These are phyloP conservation scores for Grosmannia serpens DNA, from an alignment of 2,329 filamentous ascomycete genomes.

Conservation along the genomic window DNA sequence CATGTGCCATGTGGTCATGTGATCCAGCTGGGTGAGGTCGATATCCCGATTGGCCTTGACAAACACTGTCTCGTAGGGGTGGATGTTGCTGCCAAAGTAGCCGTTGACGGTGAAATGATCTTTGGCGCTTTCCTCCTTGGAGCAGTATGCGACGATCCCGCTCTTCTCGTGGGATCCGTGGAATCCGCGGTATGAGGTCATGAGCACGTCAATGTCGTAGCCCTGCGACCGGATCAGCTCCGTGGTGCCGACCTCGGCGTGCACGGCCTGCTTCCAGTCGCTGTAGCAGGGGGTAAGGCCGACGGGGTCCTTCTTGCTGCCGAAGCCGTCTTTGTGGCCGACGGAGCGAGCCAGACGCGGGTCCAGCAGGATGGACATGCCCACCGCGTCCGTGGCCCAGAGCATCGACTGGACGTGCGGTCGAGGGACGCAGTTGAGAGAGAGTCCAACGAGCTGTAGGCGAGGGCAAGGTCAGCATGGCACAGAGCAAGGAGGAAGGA, in stretches of 20 bases:
- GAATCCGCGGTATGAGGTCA: conserved; percentile 16
- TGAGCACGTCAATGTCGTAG: conserved; percentile 23
- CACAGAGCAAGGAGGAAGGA: not conserved
- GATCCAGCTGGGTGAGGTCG: conserved; percentile 16
- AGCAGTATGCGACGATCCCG: conserved; percentile 10
- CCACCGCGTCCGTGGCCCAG: conserved; percentile 24
- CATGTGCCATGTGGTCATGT: conserved; percentile 21
- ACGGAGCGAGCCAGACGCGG: conserved; percentile 13
- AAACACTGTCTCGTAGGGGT: conserved; percentile 28
- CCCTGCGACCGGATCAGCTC: conserved; percentile 17
- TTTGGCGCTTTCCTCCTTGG: conserved; percentile 16
- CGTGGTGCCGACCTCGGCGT: conserved; percentile 23
- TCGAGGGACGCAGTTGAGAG: conserved; percentile 22
- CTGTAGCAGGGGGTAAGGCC: conserved; percentile 20
- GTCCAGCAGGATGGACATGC: conserved; percentile 24
- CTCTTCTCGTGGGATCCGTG: not conserved
- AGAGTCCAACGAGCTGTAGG: conserved; percentile 22
- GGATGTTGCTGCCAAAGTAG: conserved; percentile 23
- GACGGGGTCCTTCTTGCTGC: conserved; percentile 14
- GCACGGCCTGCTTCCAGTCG: conserved; percentile 15
- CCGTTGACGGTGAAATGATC: conserved; percentile 13
- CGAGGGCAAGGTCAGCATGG: too few relatives aligned
- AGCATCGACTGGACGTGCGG: conserved; percentile 27
- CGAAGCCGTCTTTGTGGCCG: conserved; percentile 13
- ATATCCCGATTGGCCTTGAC: conserved; percentile 22